Base-by-base conservation (phyloP, 441 rosid species). In the Manihot esculenta region DNA sequence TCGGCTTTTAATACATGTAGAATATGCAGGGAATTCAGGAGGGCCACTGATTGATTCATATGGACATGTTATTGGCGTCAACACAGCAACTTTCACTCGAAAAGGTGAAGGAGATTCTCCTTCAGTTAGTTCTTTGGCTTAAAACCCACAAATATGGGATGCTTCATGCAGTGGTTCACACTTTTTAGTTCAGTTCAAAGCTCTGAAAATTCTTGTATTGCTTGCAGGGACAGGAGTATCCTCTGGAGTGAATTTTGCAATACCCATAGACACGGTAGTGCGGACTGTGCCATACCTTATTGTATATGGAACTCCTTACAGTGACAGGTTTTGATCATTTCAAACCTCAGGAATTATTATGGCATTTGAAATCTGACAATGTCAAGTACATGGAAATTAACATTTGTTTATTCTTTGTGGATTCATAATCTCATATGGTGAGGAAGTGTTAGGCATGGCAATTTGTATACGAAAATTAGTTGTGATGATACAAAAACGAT, bases 21-120 rank as follows among this genome's bases (percentile, higher is more conserved):
- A 41, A 54, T 76, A 6, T 62, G 58, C 83, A 89, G 97, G 93
- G 15, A 90, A 90, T 68, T 89, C 96, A 15, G 93, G 95, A 23
- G 97, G 97, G n/a, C 92, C 94, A 12, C 77, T 92, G 78, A 81
- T 88, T 33, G 84, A 92, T 80, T 92, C 97, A 26, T 75, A 79
- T 75, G 95, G 97, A 10, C 95, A 85, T 78, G 93, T 93, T n/a
- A 85, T 94, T 33, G 97, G 97, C 59, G 94, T 94, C 1, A 94
- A 94, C 80, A 94, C 93, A 8, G 82, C 94, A 72, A 89, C 97
- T 69, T 94, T 86, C 76, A 92, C 97, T 62, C 89, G 90, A 60
- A 92, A 82, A 89, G 98, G 97, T 87, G 38, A 66, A 23, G 23
- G 35, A 20, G 7, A 54, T 55, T 41, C 7, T 15, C 3, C 63